Evolutionary conservation across 2,329 filamentous ascomycete genomes (phyloP).

Genomic region (Penicillium sp.): DNA sequence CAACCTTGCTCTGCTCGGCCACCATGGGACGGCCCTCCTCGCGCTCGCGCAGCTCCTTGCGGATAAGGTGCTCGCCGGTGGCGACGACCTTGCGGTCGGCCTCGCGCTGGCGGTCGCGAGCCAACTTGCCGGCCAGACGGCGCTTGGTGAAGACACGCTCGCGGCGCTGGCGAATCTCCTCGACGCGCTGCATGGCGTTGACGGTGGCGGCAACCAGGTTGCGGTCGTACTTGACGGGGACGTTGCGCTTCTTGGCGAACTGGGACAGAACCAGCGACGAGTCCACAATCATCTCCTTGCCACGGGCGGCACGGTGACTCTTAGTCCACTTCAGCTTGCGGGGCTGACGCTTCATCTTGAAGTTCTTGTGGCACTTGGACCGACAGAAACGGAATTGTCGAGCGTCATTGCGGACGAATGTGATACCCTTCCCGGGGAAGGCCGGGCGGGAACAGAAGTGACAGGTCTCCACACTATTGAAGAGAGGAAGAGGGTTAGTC

Average conservation of each 20-base stretch:
- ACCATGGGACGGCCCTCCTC: constrained; percentile 54
- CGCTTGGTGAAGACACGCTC: constrained; percentile 94
- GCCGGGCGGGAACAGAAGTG: constrained; percentile 74
- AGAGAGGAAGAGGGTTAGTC: constrained; percentile 5
- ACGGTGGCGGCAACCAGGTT: constrained; percentile 86
- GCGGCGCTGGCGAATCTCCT: constrained; percentile 80
- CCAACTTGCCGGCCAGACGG: constrained; percentile 82
- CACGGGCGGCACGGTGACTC: constrained; percentile 81
- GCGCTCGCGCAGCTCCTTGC: constrained; percentile 67
- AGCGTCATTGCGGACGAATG: constrained; percentile 71
- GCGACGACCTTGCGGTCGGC: constrained; percentile 85
- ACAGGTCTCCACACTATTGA: constrained; percentile 63
- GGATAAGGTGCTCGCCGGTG: constrained; percentile 90
- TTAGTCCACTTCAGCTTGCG: constrained; percentile 98
- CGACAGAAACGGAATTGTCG: constrained; percentile 72
- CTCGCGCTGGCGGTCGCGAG: constrained; percentile 76
- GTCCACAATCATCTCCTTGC: constrained; percentile 92
- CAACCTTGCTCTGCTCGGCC: constrained; percentile 43
- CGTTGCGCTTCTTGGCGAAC: constrained; percentile 90
- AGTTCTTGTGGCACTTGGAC: constrained; percentile 74
- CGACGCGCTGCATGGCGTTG: constrained; percentile 87
- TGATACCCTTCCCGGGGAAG: constrained; percentile 70
- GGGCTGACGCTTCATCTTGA: constrained; percentile 98
- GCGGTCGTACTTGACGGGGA: constrained; percentile 94
- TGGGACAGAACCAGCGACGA: constrained; percentile 73